Base-by-base conservation (phyloP, 2,329 filamentous ascomycete genomes). In the Trichophyton equinum region DNA sequence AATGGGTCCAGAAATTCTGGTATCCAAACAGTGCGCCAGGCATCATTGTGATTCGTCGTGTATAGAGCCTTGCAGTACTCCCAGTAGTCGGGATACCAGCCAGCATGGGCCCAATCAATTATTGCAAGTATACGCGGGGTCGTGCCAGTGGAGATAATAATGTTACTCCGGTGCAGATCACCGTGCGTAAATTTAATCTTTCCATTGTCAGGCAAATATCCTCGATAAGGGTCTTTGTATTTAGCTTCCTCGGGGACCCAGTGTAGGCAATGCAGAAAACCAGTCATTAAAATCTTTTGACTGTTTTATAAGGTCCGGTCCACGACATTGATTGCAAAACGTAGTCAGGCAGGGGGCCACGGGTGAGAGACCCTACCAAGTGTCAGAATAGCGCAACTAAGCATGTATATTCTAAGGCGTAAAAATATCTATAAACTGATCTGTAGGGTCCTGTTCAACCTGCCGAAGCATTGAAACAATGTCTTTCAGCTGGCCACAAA, bases 21-120 rank as follows among this genome's bases (percentile, higher is more conserved):
- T 38, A 67, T 67, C 60, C 58, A 66, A 30, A 42, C 36, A 57
- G 51, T 64, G 30, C 57, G 62, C 65, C 65, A 68, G 20, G 66
- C 64, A 2, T 51, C 62, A 0, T 64, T 53, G 49, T 61, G 66
- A 1, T 58, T 38, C 2, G 61, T 62, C 25, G 69, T 71, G 60
- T 68, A 72, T 3, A 64, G 56, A 3, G 69, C 64, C 56, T 72
- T 73, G 51, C 68, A 72, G 51, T 69, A 72, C 51, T 72, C 70
- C 70, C 68, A 72, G 27, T 72, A 73, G 22, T 70, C 68, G 0
- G 69, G 70, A 59, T 72, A 70, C 69, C 69, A 73, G 1, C 69
- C 71, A 11, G 67, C 62, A 58, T 72, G 69, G 2, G 60, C 61
- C 70, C 69, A 73, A 58, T 72, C 70, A 11, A 74, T 64, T 11